Evolutionary conservation across 129 eudicot genomes (phyloP), one percentile per base, ranked within the genome.

Genomic region (Rutidosis leptorrhynchoides): DNA sequence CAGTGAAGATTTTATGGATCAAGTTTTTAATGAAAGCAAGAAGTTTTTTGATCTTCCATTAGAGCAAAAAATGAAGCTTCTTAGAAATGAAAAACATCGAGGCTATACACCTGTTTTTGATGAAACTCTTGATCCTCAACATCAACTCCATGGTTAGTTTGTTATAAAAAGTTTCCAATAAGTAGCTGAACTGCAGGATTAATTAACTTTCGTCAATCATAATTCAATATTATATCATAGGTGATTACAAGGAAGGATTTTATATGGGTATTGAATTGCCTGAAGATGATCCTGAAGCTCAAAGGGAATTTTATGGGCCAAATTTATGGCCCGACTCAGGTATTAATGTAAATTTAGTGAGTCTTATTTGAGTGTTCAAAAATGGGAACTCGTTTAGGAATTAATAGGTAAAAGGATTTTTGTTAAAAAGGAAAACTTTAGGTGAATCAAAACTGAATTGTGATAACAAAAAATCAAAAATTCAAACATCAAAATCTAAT

Each of bases 171-270:
- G 16, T 27, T 57, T 56, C 23, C 10, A 7, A 52, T 9, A 32
- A 15, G 3, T 28, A 11, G 24, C 42, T 60, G 10, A 58, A 60
- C 53, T 5, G 30, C 42, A 37, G 46, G 56, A 2, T 5, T 11
- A 17, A 22, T 1, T 49, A 40, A 9, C 14, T 32, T 22, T 43
- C 17, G 16, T 62, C 6, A 63, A 3, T 9, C 30, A 3, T n/a
- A n/a, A n/a, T n/a, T n/a, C n/a, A n/a, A n/a, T n/a, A n/a, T n/a
- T n/a, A n/a, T 51, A n/a, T 37, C 17, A 48, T 66, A 88, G 98
- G 98, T 62, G 98, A 93, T 68, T 79, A 83, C 72, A 93, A 88
- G 76, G 98, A 93, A 70, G 98, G 98, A 73, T 93, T 85, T 79
- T 93, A 88, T 67, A 88, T 88, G 56, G 98, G 98, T 55, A 21